phyloP scores from a whole-genome alignment of 257 asterid species.

The Apocynum venetum region DNA sequence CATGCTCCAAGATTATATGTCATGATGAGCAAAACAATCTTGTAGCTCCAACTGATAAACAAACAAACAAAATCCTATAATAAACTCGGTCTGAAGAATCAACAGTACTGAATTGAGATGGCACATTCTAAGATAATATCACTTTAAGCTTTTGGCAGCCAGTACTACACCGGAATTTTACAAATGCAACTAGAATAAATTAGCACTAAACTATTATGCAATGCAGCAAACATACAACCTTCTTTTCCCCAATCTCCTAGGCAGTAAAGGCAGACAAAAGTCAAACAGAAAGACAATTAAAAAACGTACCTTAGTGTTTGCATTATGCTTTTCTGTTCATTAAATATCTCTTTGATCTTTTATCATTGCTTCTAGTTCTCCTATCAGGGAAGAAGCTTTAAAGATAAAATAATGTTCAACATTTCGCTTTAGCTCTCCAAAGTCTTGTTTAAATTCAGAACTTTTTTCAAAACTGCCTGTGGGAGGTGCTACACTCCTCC shows the following conservation, averaged over 20 bases:
- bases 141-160: background rate
- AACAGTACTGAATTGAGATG: background rate
- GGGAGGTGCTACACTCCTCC: constrained; percentile 84
- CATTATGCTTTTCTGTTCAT: constrained; percentile 92
- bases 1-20: background rate
- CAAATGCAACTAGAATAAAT: background rate
- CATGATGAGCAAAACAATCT: background rate
- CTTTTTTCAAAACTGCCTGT: constrained; percentile 87
- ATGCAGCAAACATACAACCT: background rate
- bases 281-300: constrained; percentile 17
- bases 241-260: background rate
- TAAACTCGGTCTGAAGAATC: background rate
- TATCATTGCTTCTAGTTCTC: constrained; percentile 64
- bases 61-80: background rate
- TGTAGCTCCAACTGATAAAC: background rate
- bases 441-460: constrained; percentile 81
- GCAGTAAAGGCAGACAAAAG: constrained; percentile 1
- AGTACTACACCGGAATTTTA: background rate
- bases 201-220: background rate
- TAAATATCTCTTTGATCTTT: constrained; percentile 59
- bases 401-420: too few relatives aligned
- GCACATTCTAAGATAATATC: background rate
- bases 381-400: constrained; percentile 63
- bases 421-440: constrained; percentile 74
- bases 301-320: constrained; percentile 70